Evolutionary conservation across 352 stramenopile species (phyloP).

Genomic region (Pythium utonaiense): DNA sequence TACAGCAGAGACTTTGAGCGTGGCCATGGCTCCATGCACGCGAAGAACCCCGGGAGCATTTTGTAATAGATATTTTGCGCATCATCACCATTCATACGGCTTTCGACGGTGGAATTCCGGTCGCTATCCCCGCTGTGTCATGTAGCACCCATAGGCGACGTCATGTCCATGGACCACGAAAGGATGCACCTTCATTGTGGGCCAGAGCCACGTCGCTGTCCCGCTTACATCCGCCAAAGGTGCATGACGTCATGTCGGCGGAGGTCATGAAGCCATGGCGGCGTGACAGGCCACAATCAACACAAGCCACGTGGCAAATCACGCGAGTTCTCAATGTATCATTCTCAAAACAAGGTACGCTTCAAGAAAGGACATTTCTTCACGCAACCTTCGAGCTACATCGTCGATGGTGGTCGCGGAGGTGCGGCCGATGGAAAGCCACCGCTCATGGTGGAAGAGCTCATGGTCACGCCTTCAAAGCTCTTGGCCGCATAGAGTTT

Average conservation of each 20-base stretch:
- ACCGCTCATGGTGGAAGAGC: slow-evolving; percentile 19
- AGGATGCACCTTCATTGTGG: not conserved
- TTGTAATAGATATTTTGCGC: slow-evolving; percentile 30
- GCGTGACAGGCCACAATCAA: slow-evolving; percentile 16
- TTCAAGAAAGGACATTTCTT: no score
- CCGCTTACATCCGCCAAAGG: not conserved
- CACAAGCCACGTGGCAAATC: not conserved
- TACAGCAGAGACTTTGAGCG: not conserved
- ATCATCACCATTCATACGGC: not conserved
- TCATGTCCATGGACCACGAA: not conserved
- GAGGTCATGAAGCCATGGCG: slow-evolving; percentile 11
- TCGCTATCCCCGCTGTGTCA: not conserved
- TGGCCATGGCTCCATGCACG: not conserved
- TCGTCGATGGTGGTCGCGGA: not conserved
- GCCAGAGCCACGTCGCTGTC: slow-evolving; percentile 4
- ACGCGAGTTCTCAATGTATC: not conserved
- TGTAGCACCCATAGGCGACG: not conserved
- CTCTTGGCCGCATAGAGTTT: slow-evolving; percentile 72
- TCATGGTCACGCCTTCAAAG: slow-evolving; percentile 20
- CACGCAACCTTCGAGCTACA: not conserved
- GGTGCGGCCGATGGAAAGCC: slow-evolving; percentile 1
- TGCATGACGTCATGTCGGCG: slow-evolving; percentile 20
- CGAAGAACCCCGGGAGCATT: slow-evolving; percentile 7
- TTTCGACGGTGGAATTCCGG: not conserved
- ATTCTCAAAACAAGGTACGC: slow-evolving; percentile 12